Evolutionary conservation across 768 basidiomycete species (phyloP).

Genomic region (Amanita exitialis): DNA sequence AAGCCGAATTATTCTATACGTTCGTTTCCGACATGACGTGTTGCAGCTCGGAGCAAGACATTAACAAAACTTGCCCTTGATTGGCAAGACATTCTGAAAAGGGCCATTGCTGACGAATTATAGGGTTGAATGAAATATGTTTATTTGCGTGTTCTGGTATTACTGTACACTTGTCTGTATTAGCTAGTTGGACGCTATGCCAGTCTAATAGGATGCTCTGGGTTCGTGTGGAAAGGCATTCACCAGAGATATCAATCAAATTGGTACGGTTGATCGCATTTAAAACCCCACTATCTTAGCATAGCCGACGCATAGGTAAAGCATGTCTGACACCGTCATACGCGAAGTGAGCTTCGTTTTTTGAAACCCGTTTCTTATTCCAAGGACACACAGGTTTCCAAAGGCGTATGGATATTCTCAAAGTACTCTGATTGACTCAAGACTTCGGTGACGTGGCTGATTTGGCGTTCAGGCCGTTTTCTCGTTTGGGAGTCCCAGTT

Average conservation of each 20-base stretch:
- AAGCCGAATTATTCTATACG: not conserved
- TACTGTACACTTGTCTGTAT: not conserved
- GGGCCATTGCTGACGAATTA: constrained; percentile 42
- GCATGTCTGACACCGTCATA: constrained; percentile 28
- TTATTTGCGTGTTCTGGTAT: not conserved
- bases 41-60: constrained; percentile 62
- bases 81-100: constrained; percentile 77
- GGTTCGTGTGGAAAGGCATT: not conserved
- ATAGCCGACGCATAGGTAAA: not conserved
- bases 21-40: not conserved
- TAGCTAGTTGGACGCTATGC: constrained; percentile 1
- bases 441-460: not conserved
- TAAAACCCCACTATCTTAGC: too few species aligned
- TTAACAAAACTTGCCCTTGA: constrained; percentile 65
- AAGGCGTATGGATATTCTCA: constrained; percentile 59
- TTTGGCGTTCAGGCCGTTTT: constrained; percentile 43
- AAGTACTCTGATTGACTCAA: constrained; percentile 22
- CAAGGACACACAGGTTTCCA: constrained; percentile 26
- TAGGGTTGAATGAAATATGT: not conserved
- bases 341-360: constrained; percentile 21
- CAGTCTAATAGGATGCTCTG: not conserved
- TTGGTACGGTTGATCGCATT: too few species aligned
- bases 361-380: not conserved
- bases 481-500: constrained; percentile 58
- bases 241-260: not conserved